phyloP scores from a whole-genome alignment of 805 yeast genomes.

The Nematodospora valgi region DNA sequence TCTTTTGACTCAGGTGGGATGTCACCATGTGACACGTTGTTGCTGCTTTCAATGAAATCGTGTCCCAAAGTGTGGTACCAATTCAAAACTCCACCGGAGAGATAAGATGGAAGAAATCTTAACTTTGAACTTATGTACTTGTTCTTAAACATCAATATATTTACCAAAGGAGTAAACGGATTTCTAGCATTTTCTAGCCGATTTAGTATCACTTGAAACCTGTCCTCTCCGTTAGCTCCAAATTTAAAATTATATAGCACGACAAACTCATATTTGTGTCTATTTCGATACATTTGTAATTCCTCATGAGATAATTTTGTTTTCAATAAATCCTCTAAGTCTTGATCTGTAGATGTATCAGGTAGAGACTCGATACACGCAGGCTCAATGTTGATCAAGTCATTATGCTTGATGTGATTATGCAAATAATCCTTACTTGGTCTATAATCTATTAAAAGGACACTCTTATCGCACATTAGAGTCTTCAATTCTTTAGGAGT shows the following conservation, averaged over 20 bases:
- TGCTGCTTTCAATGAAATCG: slow-evolving; percentile 13
- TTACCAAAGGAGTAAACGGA: slow-evolving; percentile 51
- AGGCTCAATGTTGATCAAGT: slow-evolving; percentile 77
- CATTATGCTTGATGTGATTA: slow-evolving; percentile 58
- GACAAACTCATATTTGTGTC: slow-evolving; percentile 58
- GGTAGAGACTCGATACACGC: slow-evolving; percentile 19
- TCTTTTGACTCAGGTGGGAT: slow-evolving; percentile 9
- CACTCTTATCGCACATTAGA: slow-evolving; percentile 7
- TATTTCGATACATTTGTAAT: slow-evolving; percentile 45
- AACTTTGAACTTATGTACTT: slow-evolving; percentile 32
- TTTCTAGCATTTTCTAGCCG: slow-evolving; percentile 42
- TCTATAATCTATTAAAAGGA: slow-evolving; percentile 73
- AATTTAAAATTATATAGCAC: slow-evolving; percentile 59
- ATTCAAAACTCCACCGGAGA: slow-evolving; percentile 34
- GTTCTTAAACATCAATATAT: slow-evolving; percentile 27
- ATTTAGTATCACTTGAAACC: slow-evolving; percentile 34
- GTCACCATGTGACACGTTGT: slow-evolving; percentile 12
- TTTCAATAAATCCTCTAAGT: slow-evolving; percentile 60
- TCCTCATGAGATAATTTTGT: slow-evolving; percentile 47
- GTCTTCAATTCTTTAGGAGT: slow-evolving; percentile 17
- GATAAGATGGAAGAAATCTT: slow-evolving; percentile 27
- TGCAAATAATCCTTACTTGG: slow-evolving; percentile 54
- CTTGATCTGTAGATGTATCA: slow-evolving; percentile 52
- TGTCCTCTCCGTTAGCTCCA: slow-evolving; percentile 23
- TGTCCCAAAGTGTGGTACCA: slow-evolving; percentile 35